Conservation (phyloP, 441 rosid genomes). For the Erysimum cheiri region DNA sequence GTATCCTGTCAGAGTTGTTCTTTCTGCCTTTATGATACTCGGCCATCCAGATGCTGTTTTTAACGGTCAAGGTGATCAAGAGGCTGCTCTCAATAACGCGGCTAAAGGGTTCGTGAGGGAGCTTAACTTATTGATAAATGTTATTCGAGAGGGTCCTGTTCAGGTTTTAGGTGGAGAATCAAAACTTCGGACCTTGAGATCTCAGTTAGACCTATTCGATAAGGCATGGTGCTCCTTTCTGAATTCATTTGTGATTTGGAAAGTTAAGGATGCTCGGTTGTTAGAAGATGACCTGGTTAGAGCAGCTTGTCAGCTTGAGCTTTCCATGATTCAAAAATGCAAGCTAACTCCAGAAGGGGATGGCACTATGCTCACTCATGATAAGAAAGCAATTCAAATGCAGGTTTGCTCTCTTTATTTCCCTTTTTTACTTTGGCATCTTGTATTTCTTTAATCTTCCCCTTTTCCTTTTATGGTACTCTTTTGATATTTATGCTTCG, state of each 20-base stretch:
- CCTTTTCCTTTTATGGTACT: not conserved
- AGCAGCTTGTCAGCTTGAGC: slow-evolving; percentile 99
- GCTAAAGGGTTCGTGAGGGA: slow-evolving; percentile 68
- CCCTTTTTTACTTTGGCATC: not conserved
- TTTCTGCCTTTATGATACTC: slow-evolving; percentile 91
- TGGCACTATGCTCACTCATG: slow-evolving; percentile 67
- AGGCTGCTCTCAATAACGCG: slow-evolving; percentile 70
- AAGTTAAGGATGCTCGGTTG: slow-evolving; percentile 88
- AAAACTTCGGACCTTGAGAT: slow-evolving; percentile 69
- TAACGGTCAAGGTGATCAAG: slow-evolving; percentile 85
- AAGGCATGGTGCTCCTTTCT: slow-evolving; percentile 84
- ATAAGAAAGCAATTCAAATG: slow-evolving; percentile 85
- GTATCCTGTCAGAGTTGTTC: slow-evolving; percentile 86
- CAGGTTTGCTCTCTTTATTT: slow-evolving; percentile 52
- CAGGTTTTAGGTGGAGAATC: slow-evolving; percentile 52
- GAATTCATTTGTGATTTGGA: slow-evolving; percentile 91
- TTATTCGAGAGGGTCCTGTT: slow-evolving; percentile 76
- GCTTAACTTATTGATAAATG: slow-evolving; percentile 75
- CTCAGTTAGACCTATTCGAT: slow-evolving; percentile 82
- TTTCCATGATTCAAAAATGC: slow-evolving; percentile 94
- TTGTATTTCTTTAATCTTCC: not conserved
- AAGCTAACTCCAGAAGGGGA: slow-evolving; percentile 71
- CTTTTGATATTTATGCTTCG: not conserved
- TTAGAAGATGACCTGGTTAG: slow-evolving; percentile 91
- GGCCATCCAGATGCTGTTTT: slow-evolving; percentile 98